Evolutionary conservation across 208 protist genomes (phyloP).

Genomic region (Acanthamoeba culbertsoni): DNA sequence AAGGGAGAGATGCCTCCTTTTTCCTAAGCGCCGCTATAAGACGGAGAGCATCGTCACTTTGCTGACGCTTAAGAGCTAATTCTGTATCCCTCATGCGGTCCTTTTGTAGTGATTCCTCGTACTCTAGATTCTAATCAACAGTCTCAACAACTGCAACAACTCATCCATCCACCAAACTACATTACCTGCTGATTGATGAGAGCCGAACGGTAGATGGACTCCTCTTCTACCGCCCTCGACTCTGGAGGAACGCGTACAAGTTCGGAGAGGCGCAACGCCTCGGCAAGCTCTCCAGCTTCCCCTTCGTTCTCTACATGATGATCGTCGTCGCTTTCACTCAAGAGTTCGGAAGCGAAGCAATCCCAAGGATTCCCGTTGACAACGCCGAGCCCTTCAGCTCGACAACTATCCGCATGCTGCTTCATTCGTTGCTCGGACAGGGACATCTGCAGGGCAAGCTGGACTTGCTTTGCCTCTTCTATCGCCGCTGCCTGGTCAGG

Average conservation of each 20-base stretch:
- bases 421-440: neutral
- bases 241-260: neutral
- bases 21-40: neutral
- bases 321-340: neutral
- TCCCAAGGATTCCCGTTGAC: neutral
- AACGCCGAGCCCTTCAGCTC: neutral
- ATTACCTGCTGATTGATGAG: conserved; percentile 29
- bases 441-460: neutral
- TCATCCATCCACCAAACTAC: neutral
- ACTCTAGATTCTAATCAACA: neutral
- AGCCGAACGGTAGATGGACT: neutral
- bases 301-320: neutral
- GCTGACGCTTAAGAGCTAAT: too few relatives aligned
- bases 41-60: neutral
- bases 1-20: neutral
- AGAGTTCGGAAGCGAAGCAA: neutral
- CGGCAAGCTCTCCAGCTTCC: neutral
- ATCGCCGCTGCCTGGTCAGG: neutral
- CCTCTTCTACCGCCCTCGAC: neutral
- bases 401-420: neutral
- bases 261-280: neutral
- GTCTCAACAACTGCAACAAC: neutral
- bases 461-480: neutral
- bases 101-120: neutral
- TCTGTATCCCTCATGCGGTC: neutral